Base-by-base conservation (phyloP, 2,329 filamentous ascomycete species). In the Fusarium papillatum region DNA sequence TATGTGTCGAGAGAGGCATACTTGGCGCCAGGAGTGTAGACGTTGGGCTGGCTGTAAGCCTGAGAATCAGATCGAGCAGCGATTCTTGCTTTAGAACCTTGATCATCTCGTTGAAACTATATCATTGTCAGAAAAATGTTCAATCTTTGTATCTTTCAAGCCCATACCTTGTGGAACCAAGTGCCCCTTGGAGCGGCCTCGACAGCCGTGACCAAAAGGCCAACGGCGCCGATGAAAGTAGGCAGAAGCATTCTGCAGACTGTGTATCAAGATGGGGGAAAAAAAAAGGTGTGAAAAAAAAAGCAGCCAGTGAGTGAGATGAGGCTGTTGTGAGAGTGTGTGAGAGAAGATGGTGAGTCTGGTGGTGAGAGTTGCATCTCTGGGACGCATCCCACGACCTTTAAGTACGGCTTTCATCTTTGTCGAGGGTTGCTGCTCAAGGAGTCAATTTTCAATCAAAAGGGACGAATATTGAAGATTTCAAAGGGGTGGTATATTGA, bases 181-280 rank as follows among this genome's bases (percentile, higher is more conserved):
- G 63, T 59, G 24, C 72, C 76, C 29, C 74, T 73, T 26, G 77
- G 80, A 61, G 79, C 79, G 17, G 80, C 81, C 43, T 82, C 77
- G 36, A 69, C 81, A 10, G 66, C 70, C 17, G 79, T 68, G 46
- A 71, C 73, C 39, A 81, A 68, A 53, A 83, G 76, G 74, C 80
- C 79, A 55, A 75, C 65, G 62, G 77, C 78, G 63, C 80, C 74
- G 66, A 81, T 39, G 39, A 81, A 57, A 8, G 73, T 73, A 19
- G 71, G 43, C 55, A 80, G 62, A 74, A 73, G 73, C 81, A 83
- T 82, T 4, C 59, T 78, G 68, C 24, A 53, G 46, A 36, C 11
- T 17, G 11, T 34, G 9, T 41, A 39, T 70, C 19, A 55, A 34
- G 50, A 48, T 61, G 61, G 46, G 34, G 10, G 3, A 31, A 31